phyloP scores from a whole-genome alignment of 371 early-diverging fungal genomes.

The Zancudomyces culisetae region DNA sequence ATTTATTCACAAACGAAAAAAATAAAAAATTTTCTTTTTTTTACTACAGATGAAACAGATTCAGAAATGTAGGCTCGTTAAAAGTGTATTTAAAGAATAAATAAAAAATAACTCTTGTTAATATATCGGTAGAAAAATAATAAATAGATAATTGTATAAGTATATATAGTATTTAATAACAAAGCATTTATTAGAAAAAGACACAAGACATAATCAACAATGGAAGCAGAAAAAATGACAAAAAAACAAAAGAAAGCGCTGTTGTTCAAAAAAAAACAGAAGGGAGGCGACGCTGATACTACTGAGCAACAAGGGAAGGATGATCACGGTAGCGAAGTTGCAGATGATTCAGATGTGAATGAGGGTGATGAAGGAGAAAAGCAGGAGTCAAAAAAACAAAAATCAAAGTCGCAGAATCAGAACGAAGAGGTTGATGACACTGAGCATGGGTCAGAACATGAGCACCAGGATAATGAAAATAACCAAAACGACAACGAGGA shows the following conservation, averaged over 20 bases:
- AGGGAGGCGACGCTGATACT: constrained; percentile 8
- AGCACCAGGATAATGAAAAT: constrained; percentile 8
- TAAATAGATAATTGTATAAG: not conserved
- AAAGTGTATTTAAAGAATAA: no score
- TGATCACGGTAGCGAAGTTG: constrained; percentile 12
- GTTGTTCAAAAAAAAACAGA: constrained; percentile 29
- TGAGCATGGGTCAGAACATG: constrained; percentile 11
- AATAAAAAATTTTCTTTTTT: no score
- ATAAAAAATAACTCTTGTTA: no score
- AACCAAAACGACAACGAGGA: constrained; percentile 9
- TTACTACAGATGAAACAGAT: no score
- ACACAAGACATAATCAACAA: not conserved
- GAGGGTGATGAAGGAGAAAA: constrained; percentile 26
- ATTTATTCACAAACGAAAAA: no score
- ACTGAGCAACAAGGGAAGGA: constrained; percentile 8
- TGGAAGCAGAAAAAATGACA: constrained; percentile 21
- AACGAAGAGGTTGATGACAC: constrained; percentile 14
- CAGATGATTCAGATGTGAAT: constrained; percentile 13
- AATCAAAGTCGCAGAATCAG: constrained; percentile 2
- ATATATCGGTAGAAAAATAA: no score
- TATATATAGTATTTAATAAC: not conserved
- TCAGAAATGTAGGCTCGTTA: no score
- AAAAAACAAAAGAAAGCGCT: constrained; percentile 45
- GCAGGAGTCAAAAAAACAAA: constrained; percentile 7
- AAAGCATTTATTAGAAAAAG: not conserved